phyloP scores from a whole-genome alignment of 441 rosid species.

The Populus tomentosa region DNA sequence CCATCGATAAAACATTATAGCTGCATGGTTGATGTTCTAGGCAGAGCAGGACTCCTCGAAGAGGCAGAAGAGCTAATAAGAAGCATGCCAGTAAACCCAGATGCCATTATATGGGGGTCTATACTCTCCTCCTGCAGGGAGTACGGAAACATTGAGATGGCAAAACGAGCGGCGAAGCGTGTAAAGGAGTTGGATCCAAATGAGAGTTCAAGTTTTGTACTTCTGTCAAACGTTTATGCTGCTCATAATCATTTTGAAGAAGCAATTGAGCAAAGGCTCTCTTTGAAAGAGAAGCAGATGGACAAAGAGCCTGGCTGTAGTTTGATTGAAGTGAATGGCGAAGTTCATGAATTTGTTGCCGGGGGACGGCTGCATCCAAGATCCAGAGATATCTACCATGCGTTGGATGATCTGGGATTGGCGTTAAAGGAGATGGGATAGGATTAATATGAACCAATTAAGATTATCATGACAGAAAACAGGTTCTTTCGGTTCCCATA shows the following conservation, averaged over 20 bases:
- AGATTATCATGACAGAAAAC: not conserved
- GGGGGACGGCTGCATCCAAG: slow-evolving; percentile 44
- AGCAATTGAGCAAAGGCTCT: slow-evolving; percentile 41
- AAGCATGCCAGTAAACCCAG: slow-evolving; percentile 37
- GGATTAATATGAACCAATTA: not conserved
- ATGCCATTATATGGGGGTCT: slow-evolving; percentile 49
- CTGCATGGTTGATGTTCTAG: slow-evolving; percentile 53
- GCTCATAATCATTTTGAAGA: slow-evolving; percentile 41
- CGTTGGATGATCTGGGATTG: slow-evolving; percentile 34
- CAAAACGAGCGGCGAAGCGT: slow-evolving; percentile 40
- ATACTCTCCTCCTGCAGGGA: slow-evolving; percentile 41
- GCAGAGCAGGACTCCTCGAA: slow-evolving; percentile 39
- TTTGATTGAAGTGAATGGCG: slow-evolving; percentile 42
- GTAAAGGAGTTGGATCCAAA: slow-evolving; percentile 38
- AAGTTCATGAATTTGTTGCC: slow-evolving; percentile 39
- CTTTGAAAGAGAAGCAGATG: slow-evolving; percentile 32
- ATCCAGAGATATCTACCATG: slow-evolving; percentile 44
- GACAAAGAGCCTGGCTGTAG: slow-evolving; percentile 51
- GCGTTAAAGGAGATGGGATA: slow-evolving; percentile 16
- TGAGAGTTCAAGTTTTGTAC: slow-evolving; percentile 43
- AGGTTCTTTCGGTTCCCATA: not conserved
- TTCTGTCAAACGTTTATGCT: slow-evolving; percentile 44
- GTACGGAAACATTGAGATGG: slow-evolving; percentile 35
- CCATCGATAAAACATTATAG: slow-evolving; percentile 68
- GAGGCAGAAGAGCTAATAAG: slow-evolving; percentile 48